These are phyloP conservation scores for Ophioceras dolichostomum DNA, from an alignment of 2,329 filamentous ascomycete species.

Conservation along the genomic window DNA sequence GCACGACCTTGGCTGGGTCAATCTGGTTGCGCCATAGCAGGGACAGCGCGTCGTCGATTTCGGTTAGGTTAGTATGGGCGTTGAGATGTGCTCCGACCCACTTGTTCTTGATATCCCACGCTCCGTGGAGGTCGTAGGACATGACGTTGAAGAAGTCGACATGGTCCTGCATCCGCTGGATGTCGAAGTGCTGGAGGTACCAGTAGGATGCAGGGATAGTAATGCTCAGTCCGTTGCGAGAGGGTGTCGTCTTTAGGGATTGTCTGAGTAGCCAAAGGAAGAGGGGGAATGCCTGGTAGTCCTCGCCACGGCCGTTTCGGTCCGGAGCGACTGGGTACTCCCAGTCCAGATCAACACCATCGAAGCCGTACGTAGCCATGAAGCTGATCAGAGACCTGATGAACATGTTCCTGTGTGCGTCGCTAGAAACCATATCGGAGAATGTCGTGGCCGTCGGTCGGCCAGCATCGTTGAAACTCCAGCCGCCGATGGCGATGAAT, in stretches of 20 bases:
- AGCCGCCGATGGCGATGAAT: conserved; percentile 27
- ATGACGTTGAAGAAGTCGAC: conserved; percentile 3
- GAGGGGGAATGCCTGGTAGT: background rate
- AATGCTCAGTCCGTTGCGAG: conserved; percentile 2
- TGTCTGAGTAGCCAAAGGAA: conserved; percentile 1
- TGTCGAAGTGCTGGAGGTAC: conserved; percentile 3
- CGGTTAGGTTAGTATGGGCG: conserved; percentile 31
- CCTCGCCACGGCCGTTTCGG: background rate
- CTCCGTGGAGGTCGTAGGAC: conserved; percentile 25
- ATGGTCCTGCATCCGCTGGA: background rate
- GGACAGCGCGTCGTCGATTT: conserved; percentile 25
- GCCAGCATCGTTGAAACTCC: conserved; percentile 23
- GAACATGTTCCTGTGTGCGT: conserved; percentile 8
- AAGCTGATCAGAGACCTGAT: conserved; percentile 5
- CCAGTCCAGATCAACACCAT: conserved; percentile 8
- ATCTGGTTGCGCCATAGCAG: conserved; percentile 33
- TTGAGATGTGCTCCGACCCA: conserved; percentile 16
- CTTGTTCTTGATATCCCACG: conserved; percentile 18
- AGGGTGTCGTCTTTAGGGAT: background rate
- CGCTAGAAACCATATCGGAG: conserved; percentile 12
- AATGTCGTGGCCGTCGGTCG: conserved; percentile 14
- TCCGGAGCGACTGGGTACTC: conserved; percentile 6
- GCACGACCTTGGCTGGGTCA: conserved; percentile 22
- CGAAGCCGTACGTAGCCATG: conserved; percentile 8
- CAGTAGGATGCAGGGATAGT: background rate